Evolutionary conservation across 106 monocot species (phyloP).

Genomic region (Narthecium ossifragum): DNA sequence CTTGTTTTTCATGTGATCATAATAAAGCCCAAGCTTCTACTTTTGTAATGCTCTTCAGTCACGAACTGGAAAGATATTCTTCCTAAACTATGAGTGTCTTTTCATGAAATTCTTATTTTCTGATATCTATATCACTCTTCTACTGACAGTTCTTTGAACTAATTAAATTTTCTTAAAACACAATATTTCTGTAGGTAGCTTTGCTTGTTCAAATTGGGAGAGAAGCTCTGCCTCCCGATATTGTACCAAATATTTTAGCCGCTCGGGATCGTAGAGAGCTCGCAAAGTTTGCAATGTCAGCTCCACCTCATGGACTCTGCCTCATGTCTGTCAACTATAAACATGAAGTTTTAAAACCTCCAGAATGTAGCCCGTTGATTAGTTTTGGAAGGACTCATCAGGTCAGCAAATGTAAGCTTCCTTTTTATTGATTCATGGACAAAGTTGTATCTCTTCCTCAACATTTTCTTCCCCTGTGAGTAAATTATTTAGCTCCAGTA

Average conservation of each 20-base stretch:
- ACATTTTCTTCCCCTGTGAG: too few species aligned
- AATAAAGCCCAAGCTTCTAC: too few species aligned
- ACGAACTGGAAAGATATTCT: too few species aligned
- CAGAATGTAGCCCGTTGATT: constrained; percentile 24
- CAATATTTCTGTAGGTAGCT: constrained; percentile 45
- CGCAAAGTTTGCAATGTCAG: constrained; percentile 54
- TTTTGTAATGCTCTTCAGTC: too few species aligned
- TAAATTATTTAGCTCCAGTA: too few species aligned
- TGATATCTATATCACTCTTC: too few species aligned
- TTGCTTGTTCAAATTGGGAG: constrained; percentile 67
- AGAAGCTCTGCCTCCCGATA: constrained; percentile 63
- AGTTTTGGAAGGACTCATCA: constrained; percentile 62
- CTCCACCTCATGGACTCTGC: constrained; percentile 68
- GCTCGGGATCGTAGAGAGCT: constrained; percentile 62
- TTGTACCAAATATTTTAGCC: constrained; percentile 53
- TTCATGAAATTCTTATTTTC: too few species aligned
- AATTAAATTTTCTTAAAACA: too few species aligned
- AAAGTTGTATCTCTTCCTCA: too few species aligned
- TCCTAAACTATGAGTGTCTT: too few species aligned
- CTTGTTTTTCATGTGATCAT: too few species aligned
- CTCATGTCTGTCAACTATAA: constrained; percentile 75
- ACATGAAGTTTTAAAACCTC: constrained; percentile 34
- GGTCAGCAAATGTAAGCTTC: constrained; percentile 66
- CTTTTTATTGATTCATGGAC: constrained; percentile 41
- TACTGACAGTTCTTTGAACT: too few species aligned